These are phyloP conservation scores for Phytophthora multivora DNA, from an alignment of 352 stramenopile genomes.

Conservation along the genomic window DNA sequence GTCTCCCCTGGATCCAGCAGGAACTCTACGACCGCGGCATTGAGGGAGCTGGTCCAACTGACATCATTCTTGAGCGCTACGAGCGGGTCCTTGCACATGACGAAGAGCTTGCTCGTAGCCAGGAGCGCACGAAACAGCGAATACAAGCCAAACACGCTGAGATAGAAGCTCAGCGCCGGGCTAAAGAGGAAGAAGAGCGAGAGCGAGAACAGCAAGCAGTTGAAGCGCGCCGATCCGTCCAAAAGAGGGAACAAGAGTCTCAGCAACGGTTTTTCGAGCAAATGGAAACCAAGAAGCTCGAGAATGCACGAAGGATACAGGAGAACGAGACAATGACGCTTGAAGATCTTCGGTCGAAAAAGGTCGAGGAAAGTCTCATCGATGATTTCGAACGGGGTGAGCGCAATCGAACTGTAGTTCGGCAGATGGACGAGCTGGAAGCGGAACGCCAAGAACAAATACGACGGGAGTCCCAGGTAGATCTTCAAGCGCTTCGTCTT, in stretches of 20 bases:
- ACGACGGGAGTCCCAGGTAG: slow-evolving; percentile 45
- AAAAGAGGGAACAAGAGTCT: slow-evolving; percentile 44
- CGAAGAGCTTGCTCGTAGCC: slow-evolving; percentile 16
- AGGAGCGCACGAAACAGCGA: slow-evolving; percentile 10
- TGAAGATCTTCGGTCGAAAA: slow-evolving; percentile 59
- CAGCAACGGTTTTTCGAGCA: slow-evolving; percentile 62
- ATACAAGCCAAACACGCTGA: slow-evolving; percentile 33
- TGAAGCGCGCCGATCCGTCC: slow-evolving; percentile 43
- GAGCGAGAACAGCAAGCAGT: slow-evolving; percentile 45
- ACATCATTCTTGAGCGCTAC: slow-evolving; percentile 51
- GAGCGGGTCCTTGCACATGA: slow-evolving; percentile 48
- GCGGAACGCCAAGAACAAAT: slow-evolving; percentile 54
- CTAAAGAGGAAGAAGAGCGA: slow-evolving; percentile 41
- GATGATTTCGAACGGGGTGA: slow-evolving; percentile 34
- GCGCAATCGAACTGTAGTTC: slow-evolving; percentile 44
- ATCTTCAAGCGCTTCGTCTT: slow-evolving; percentile 52
- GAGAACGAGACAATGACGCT: slow-evolving; percentile 60
- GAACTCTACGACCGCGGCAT: slow-evolving; percentile 78
- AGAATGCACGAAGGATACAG: slow-evolving; percentile 38
- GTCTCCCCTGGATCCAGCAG: slow-evolving; percentile 79
- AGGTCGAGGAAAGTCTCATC: slow-evolving; percentile 41
- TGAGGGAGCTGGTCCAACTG: slow-evolving; percentile 54
- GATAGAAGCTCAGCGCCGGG: slow-evolving; percentile 31
- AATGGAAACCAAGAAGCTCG: slow-evolving; percentile 61
- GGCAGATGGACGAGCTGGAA: slow-evolving; percentile 56